Evolutionary conservation across 2,329 filamentous ascomycete genomes (phyloP).

Genomic region (Cladosporium austrohemisphaericum): DNA sequence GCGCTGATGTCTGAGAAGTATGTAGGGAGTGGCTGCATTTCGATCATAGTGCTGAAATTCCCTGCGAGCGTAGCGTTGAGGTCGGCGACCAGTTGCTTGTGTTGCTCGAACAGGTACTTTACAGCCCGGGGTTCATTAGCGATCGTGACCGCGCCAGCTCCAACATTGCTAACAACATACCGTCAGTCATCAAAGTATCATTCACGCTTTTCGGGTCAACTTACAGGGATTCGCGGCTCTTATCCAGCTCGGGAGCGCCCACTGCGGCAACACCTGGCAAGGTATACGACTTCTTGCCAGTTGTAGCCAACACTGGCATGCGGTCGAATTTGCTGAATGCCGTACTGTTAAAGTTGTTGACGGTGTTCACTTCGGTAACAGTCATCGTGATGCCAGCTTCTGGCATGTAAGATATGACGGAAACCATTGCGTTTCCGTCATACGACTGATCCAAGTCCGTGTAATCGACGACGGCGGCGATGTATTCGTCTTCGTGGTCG

Average conservation of each 20-base stretch:
- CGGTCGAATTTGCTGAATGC: constrained; percentile 5
- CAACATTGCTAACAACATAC: not conserved
- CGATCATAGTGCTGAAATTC: constrained; percentile 7
- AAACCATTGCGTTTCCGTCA: constrained; percentile 1
- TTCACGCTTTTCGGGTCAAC: not conserved
- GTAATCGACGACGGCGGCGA: not conserved
- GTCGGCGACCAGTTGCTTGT: not conserved
- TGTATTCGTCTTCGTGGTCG: not conserved
- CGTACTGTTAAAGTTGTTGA: constrained; percentile 1
- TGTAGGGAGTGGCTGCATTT: constrained; percentile 1
- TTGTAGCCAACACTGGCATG: not conserved
- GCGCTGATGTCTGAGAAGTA: constrained; percentile 1
- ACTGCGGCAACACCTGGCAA: not conserved
- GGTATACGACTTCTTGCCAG: constrained; percentile 4
- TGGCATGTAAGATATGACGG: constrained; percentile 4
- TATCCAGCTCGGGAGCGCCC: constrained; percentile 3
- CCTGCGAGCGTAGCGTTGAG: not conserved
- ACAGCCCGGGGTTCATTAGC: not conserved
- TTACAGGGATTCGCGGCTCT: constrained; percentile 2
- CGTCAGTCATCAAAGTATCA: not conserved
- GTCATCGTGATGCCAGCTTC: constrained; percentile 2
- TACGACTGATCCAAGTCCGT: constrained; percentile 1
- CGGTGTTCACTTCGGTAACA: constrained; percentile 3
- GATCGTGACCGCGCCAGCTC: not conserved
- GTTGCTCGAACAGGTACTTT: constrained; percentile 1